These are phyloP conservation scores for Aspergillus udagawae DNA, from an alignment of 2,329 filamentous ascomycete genomes.

Conservation along the genomic window DNA sequence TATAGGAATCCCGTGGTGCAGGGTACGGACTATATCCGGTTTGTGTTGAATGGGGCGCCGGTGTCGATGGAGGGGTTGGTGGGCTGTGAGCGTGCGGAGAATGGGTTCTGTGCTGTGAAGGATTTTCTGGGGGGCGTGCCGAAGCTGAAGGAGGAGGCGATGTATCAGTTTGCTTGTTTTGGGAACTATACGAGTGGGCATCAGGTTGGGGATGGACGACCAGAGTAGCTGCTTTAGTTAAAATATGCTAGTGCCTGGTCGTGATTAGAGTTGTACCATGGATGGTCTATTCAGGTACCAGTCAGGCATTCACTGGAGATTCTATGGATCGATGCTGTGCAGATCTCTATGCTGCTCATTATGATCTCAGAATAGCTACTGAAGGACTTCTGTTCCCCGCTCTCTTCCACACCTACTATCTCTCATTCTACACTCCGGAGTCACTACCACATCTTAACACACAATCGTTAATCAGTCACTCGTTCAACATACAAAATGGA, in stretches of 20 bases:
- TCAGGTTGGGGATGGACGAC: slow-evolving; percentile 25
- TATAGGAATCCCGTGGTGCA: no score
- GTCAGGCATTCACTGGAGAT: not conserved
- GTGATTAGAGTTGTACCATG: not conserved
- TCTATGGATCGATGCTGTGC: not conserved
- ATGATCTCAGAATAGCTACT: not conserved
- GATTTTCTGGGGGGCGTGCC: slow-evolving; percentile 23
- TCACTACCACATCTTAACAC: not conserved
- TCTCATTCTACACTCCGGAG: not conserved
- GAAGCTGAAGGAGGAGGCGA: slow-evolving; percentile 21
- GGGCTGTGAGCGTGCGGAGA: slow-evolving; percentile 11
- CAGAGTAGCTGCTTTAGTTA: slow-evolving; percentile 3
- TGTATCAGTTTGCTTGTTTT: slow-evolving; percentile 29
- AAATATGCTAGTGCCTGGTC: not conserved
- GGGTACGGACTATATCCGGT: no score
- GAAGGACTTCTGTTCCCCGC: not conserved
- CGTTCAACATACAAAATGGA: not conserved
- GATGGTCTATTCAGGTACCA: not conserved
- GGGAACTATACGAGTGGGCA: slow-evolving; percentile 20
- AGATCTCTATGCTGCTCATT: not conserved
- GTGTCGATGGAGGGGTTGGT: no score
- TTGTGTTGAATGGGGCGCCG: no score
- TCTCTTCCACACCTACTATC: no score
- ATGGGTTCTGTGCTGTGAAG: slow-evolving; percentile 29
- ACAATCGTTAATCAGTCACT: not conserved